These are phyloP conservation scores for Eimeria praecox DNA, from an alignment of 169 alveolate species.

Conservation along the genomic window DNA sequence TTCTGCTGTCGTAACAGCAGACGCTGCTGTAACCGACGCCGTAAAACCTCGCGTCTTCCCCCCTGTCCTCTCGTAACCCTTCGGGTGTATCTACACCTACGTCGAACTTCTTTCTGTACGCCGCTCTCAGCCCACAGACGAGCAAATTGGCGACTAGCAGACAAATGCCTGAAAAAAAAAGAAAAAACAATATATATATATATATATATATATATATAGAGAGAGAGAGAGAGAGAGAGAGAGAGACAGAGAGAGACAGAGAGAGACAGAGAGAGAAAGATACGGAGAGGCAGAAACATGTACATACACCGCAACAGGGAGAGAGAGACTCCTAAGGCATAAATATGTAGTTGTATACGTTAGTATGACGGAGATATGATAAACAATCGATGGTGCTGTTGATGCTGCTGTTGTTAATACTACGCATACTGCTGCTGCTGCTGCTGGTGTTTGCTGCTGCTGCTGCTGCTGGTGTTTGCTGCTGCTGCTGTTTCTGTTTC, in stretches of 20 bases:
- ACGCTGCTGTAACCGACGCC: slow-evolving; percentile 30
- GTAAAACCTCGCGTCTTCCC: slow-evolving; percentile 21
- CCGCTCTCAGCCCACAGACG: slow-evolving; percentile 57
- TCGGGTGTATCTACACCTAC: slow-evolving; percentile 50
- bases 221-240: no score
- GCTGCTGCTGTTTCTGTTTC: background rate
- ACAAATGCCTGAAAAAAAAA: slow-evolving; percentile 2
- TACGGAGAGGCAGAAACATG: no score
- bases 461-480: background rate
- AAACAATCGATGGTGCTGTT: background rate
- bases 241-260: background rate
- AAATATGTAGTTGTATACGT: no score
- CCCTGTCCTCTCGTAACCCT: slow-evolving; percentile 30
- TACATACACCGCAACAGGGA: no score
- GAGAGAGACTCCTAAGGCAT: no score
- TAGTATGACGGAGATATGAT: no score
- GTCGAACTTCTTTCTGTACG: slow-evolving; percentile 17
- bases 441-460: no score
- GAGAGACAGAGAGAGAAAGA: no score
- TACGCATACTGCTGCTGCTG: no score
- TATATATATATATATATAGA: no score
- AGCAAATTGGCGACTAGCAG: slow-evolving; percentile 16
- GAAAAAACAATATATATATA: no score
- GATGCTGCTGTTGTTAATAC: background rate
- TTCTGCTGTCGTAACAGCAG: slow-evolving; percentile 4